Percentiles rank a stretch among this genome's conserved stretches.
These are phyloP conservation scores for Talaromyces sp. DNA, from an alignment of 2,329 filamentous ascomycete species.

Conservation along the genomic window DNA sequence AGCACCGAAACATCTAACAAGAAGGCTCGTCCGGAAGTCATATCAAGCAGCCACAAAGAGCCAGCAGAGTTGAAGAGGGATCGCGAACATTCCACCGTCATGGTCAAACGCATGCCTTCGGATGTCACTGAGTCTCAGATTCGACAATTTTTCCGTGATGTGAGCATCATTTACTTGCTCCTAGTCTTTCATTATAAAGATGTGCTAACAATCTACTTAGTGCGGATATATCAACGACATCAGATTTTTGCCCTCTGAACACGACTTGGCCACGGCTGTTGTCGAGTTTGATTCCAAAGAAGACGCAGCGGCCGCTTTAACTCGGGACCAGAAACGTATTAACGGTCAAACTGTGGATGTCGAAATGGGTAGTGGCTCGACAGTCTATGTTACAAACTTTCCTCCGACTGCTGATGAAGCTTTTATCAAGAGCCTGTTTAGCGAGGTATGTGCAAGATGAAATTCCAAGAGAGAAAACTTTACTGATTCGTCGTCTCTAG, in stretches of 20 bases:
- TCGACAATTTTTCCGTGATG: slow-evolving; percentile 82
- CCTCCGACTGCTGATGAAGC: slow-evolving; percentile 52
- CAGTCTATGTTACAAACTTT: slow-evolving; percentile 87
- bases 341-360: slow-evolving; percentile 69
- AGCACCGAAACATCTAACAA: slow-evolving; percentile 57
- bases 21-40: slow-evolving; percentile 53
- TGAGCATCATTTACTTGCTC: slow-evolving; percentile 25
- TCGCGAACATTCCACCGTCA: slow-evolving; percentile 80
- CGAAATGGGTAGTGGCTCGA: slow-evolving; percentile 68
- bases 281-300: slow-evolving; percentile 80
- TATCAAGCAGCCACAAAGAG: slow-evolving; percentile 25
- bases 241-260: slow-evolving; percentile 59
- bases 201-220: slow-evolving; percentile 17
- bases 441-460: slow-evolving; percentile 40
- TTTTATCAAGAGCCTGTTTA: slow-evolving; percentile 53
- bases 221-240: slow-evolving; percentile 80
- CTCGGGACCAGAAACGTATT: slow-evolving; percentile 75
- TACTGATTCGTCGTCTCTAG: slow-evolving; percentile 23
- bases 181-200: not conserved
- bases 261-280: slow-evolving; percentile 62
- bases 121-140: slow-evolving; percentile 67
- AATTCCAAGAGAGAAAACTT: not conserved
- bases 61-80: slow-evolving; percentile 62
- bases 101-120: slow-evolving; percentile 70
- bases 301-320: slow-evolving; percentile 74